phyloP scores from a whole-genome alignment of 495 filamentous ascomycete species.

The Cercophora sp. region DNA sequence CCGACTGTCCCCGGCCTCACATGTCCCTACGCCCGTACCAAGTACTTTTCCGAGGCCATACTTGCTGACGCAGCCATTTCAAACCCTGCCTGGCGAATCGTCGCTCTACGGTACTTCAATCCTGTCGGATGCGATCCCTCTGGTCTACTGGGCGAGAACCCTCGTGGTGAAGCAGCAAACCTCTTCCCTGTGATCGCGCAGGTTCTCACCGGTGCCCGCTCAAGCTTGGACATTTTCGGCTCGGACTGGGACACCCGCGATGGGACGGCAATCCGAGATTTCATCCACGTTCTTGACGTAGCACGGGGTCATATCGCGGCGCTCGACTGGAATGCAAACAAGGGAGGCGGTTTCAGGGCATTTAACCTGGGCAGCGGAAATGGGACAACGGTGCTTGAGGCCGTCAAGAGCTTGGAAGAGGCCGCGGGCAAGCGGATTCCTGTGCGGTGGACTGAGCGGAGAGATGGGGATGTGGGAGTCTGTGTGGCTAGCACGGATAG shows the following conservation, averaged over 20 bases:
- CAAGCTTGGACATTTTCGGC: constrained; percentile 56
- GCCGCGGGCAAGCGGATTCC: constrained; percentile 20
- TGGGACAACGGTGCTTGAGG: constrained; percentile 51
- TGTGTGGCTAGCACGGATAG: constrained; percentile 26
- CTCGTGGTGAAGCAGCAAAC: constrained; percentile 58
- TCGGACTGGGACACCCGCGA: constrained; percentile 63
- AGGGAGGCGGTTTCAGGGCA: constrained; percentile 34
- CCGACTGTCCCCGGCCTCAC: constrained; percentile 48
- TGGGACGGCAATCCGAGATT: constrained; percentile 73
- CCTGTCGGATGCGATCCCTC: constrained; percentile 63
- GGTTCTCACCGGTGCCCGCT: constrained; percentile 53
- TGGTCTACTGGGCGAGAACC: constrained; percentile 62
- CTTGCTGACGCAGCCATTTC: constrained; percentile 57
- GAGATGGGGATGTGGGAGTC: constrained; percentile 27
- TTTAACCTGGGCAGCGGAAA: constrained; percentile 53
- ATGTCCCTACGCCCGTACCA: constrained; percentile 62
- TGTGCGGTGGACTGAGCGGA: constrained; percentile 14
- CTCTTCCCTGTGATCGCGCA: constrained; percentile 59
- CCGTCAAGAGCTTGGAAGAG: constrained; percentile 38
- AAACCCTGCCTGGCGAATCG: constrained; percentile 57
- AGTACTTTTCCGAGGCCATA: constrained; percentile 64
- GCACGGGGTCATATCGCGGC: constrained; percentile 63
- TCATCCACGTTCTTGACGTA: constrained; percentile 61
- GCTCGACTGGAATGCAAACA: constrained; percentile 25
- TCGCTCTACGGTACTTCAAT: constrained; percentile 65